phyloP scores from a whole-genome alignment of 768 basidiomycete species.

The Dioszegia aurantiaca region DNA sequence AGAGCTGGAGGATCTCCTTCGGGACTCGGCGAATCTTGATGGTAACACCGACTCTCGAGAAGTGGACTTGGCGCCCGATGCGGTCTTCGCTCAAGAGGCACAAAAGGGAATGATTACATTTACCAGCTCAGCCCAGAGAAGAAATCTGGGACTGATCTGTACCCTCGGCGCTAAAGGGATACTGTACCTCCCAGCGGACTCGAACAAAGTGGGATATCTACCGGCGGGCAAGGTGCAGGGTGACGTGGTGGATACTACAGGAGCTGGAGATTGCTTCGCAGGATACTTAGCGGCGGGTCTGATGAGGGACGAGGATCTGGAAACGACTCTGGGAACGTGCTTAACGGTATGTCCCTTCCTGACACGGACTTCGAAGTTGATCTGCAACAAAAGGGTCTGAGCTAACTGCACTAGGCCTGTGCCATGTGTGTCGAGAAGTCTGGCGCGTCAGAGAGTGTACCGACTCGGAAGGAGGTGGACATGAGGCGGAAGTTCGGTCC shows the following conservation, averaged over 20 bases:
- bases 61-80: neutral
- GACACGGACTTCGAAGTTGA: no score
- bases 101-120: conserved; percentile 11
- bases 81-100: neutral
- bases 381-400: conserved; percentile 12
- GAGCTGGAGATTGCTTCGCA: conserved; percentile 52
- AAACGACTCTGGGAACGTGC: conserved; percentile 36
- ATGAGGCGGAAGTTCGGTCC: neutral
- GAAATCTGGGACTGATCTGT: conserved; percentile 37
- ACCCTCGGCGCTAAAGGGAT: conserved; percentile 47
- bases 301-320: conserved; percentile 33
- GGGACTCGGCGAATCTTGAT: conserved; percentile 15
- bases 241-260: conserved; percentile 48
- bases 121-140: neutral
- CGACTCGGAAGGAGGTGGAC: conserved; percentile 14
- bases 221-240: conserved; percentile 38
- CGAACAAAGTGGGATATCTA: conserved; percentile 22
- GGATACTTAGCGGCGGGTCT: conserved; percentile 50
- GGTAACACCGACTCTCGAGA: neutral
- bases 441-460: conserved; percentile 47
- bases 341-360: conserved; percentile 44
- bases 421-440: conserved; percentile 51
- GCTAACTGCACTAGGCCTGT: conserved; percentile 37
- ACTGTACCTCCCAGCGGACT: conserved; percentile 21
- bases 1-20: conserved; percentile 44